Evolutionary conservation across 2,329 filamentous ascomycete species (phyloP), one percentile per base, ranked within the genome.

Genomic region (Colletotrichum simmondsii): DNA sequence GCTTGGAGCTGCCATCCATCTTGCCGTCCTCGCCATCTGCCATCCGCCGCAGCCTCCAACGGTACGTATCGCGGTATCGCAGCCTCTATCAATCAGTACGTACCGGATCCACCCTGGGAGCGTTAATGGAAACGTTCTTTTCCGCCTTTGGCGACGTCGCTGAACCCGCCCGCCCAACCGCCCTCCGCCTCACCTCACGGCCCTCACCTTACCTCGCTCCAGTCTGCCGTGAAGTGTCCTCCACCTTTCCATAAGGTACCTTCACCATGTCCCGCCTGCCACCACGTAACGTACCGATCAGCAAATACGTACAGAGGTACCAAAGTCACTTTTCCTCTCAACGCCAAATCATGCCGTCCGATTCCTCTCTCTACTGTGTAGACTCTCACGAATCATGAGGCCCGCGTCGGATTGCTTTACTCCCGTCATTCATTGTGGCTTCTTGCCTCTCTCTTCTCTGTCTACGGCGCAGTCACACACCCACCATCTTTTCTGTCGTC

Each of bases 61-160:
- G 32, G 56, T 65, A 54, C 59, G 28, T 54, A 65, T 16, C 10
- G 4, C 1, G 7, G 26, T 63, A 32, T n/a, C 8, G 42, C 19
- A 49, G 42, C 61, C 19, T 22, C n/a, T 2, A n/a, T 26, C 19
- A n/a, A 30, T 19, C 14, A 1, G 37, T 53, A 30, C 35, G 46
- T 52, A 35, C 57, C 49, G 28, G 8, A 30, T 32, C 54, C 60
- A 35, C 54, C 52, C 42, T 71, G 19, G 35, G 70, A 71, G 71
- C 71, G 60, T 71, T 61, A 73, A 73, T 73, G 67, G 71, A 73
- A 73, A 73, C 67, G 71, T 70, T 73, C 71, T 71, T 73, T 70
- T 67, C 62, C 67, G 67, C 56, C 71, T 73, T 52, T 72, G 66
- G 66, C 56, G 70, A 72, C 30, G 46, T 68, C 49, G 37, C 63